A percentile compares a stretch with the other conserved stretches of the same genome.
Evolutionary conservation across 257 asterid species (phyloP).

Genomic region (Salvia rosmarinus): DNA sequence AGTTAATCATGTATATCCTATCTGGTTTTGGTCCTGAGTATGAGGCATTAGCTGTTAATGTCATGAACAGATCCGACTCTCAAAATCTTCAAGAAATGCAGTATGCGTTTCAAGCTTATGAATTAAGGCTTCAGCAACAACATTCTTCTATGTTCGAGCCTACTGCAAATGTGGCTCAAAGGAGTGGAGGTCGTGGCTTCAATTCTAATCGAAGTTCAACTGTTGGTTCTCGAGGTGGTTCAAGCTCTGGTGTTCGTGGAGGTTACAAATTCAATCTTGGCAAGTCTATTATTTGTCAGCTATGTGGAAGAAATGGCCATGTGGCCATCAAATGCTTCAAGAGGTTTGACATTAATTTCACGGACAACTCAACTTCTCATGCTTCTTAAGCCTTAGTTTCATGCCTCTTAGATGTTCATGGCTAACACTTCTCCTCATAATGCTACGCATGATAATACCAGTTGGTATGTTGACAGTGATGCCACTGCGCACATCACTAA

Average conservation of each 20-base stretch:
- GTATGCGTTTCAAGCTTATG: neutral
- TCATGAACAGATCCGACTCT: neutral
- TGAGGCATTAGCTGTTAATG: neutral
- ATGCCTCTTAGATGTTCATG: too few species aligned
- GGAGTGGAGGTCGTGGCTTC: neutral
- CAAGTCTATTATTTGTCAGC: neutral
- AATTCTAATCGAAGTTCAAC: neutral
- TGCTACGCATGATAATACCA: too few species aligned
- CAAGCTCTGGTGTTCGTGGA: neutral
- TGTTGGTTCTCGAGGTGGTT: too few species aligned
- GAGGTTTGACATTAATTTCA: neutral
- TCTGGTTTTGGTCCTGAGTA: neutral
- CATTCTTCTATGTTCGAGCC: neutral
- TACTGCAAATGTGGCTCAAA: neutral
- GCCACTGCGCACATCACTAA: too few species aligned
- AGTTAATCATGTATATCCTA: neutral
- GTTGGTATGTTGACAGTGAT: too few species aligned
- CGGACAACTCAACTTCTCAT: too few species aligned
- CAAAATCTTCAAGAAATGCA: neutral
- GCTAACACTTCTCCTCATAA: too few species aligned
- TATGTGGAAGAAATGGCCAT: neutral
- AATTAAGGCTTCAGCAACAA: neutral
- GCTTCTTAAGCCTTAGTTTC: too few species aligned
- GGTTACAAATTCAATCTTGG: neutral
- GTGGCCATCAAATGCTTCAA: neutral